A percentile compares a stretch with the other conserved stretches of the same genome.
Conservation (phyloP, 345 rosid genomes). For the Angophora floribunda region DNA sequence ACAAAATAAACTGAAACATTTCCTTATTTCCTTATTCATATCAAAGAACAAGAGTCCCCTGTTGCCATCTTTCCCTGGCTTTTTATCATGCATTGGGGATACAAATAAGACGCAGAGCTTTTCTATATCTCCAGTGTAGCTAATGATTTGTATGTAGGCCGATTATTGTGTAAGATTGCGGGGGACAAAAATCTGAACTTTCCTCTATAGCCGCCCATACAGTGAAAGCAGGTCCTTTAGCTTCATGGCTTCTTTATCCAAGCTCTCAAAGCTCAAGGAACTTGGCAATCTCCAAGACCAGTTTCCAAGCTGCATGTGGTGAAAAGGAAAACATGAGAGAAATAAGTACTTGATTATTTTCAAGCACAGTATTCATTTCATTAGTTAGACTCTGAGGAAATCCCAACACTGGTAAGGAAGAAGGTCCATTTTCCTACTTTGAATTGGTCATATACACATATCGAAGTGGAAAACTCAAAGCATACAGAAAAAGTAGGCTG, state of each 20-base stretch:
- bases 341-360: not conserved
- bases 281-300: conserved; percentile 92
- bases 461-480: not conserved
- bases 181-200: not conserved
- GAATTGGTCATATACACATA: not conserved
- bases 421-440: not conserved
- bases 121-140: not conserved
- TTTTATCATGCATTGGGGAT: not conserved
- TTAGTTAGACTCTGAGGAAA: not conserved
- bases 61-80: not conserved
- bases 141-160: not conserved
- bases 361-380: not conserved
- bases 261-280: conserved; percentile 42
- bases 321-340: not conserved
- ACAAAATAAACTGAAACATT: not conserved
- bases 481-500: not conserved
- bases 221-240: conserved; percentile 44
- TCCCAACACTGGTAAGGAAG: not conserved
- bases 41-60: not conserved
- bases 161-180: not conserved
- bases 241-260: conserved; percentile 45
- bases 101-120: not conserved
- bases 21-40: not conserved
- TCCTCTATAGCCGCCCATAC: conserved; percentile 47
- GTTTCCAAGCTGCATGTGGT: conserved; percentile 51